Percentiles rank a stretch among this genome's conserved stretches.
These are phyloP conservation scores for Salix caprea DNA, from an alignment of 345 rosid genomes.

Conservation along the genomic window DNA sequence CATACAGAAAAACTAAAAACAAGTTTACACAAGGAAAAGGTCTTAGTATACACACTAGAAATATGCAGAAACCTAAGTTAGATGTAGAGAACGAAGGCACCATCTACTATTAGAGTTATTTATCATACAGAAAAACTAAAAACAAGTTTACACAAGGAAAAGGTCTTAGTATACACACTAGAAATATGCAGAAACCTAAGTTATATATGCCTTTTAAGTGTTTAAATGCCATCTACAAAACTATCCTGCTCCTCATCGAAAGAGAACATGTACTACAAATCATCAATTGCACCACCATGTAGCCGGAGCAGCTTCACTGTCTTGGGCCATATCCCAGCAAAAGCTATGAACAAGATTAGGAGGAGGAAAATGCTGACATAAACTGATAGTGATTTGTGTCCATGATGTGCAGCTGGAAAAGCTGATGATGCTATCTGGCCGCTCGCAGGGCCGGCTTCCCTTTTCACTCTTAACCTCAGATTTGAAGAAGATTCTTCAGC, in stretches of 20 bases:
- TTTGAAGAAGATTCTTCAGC: slow-evolving; percentile 16
- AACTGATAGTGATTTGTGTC: slow-evolving; percentile 3
- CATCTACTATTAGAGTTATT: not conserved
- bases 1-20: not conserved
- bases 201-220: not conserved
- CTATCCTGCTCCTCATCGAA: not conserved
- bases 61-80: not conserved
- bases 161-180: not conserved
- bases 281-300: not conserved
- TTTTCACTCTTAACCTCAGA: slow-evolving; percentile 32
- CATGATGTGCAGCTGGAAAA: not conserved
- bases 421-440: slow-evolving; percentile 6
- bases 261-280: not conserved
- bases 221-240: not conserved
- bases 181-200: not conserved
- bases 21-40: not conserved
- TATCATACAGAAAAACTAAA: not conserved
- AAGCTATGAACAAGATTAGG: slow-evolving; percentile 6
- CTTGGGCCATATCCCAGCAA: slow-evolving; percentile 16
- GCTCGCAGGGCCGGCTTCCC: slow-evolving; percentile 9
- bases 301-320: not conserved
- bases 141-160: not conserved
- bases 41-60: not conserved
- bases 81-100: not conserved
- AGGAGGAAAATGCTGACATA: slow-evolving; percentile 15